Base-by-base conservation (phyloP, 768 basidiomycete species). In the Candolleomyces efflorescens region DNA sequence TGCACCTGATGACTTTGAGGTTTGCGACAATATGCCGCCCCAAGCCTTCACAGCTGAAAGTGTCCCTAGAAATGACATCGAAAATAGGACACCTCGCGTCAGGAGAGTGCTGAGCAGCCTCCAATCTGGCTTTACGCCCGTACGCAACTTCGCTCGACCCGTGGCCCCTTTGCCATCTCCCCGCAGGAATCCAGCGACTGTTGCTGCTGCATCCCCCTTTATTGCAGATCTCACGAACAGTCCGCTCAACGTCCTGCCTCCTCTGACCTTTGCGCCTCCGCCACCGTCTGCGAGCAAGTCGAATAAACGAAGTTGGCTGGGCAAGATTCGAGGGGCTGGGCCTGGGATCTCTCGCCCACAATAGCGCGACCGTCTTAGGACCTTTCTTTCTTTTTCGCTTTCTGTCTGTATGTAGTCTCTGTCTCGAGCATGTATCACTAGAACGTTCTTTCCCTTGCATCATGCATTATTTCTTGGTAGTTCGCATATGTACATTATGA, bases 1-100 rank as follows among this genome's bases (percentile, higher is more conserved):
- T 22, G 86, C 84, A 24, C 90, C 90, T 1, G 90, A 91, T 55
- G 89, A 92, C 63, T 88, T 87, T 60, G 88, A 90, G 51, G 77
- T 61, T 65, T 79, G 69, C 53, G 77, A 79, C 53, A 71, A 66
- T 53, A 70, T 87, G 24, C 86, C 88, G 23, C 79, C 82, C 0
- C 88, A 91, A 65, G 86, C 76, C 3, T 89, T 82, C 73, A 85
- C 79, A 38, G 73, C 75, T 0, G 85, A 86, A 10, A 78, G 82
- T 45, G 68, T 80, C 24, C 72, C 77, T 20, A 75, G 75, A 50
- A 71, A 74, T 56, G 73, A 72, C n/a, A 66, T 63, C 17, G 74
- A 74, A 58, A 69, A 65, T 55, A 63, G 73, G 55, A 86, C 87
- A 1, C 89, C 89, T 10, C 83, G 86, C 41, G 75, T 83, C 38